Percentiles rank a stretch among this genome's conserved stretches.
phyloP scores from a whole-genome alignment of 169 alveolate genomes.

The Prorocentrum cordatum region DNA sequence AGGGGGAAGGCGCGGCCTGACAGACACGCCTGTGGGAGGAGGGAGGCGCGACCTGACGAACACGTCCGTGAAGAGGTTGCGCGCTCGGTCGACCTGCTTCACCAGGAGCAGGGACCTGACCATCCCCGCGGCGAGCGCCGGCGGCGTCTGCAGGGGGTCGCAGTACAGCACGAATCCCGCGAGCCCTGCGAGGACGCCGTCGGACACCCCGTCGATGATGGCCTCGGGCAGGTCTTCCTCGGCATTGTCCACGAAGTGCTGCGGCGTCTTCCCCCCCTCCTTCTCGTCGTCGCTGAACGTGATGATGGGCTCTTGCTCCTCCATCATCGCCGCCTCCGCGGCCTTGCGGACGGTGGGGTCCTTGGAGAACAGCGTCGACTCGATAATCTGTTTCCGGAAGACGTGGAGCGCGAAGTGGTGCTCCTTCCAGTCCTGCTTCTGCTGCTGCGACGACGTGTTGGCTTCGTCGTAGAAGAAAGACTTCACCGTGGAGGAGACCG shows the following conservation, averaged over 20 bases:
- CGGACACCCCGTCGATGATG: conserved; percentile 4
- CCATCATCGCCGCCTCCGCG: conserved; percentile 44
- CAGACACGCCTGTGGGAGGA: no score
- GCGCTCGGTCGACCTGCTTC: not conserved
- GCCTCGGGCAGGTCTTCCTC: conserved; percentile 33
- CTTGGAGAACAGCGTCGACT: conserved; percentile 4
- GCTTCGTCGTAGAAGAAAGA: conserved; percentile 9
- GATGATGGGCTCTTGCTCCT: not conserved
- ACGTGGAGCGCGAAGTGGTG: conserved; percentile 60
- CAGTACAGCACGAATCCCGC: conserved; percentile 52
- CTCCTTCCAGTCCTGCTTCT: conserved; percentile 57
- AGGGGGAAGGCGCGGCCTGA: no score
- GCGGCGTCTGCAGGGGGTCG: conserved; percentile 54
- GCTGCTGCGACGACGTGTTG: no score
- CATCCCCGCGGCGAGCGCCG: conserved; percentile 19
- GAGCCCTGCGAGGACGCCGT: not conserved
- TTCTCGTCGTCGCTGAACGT: not conserved
- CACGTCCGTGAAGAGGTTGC: conserved; percentile 8
- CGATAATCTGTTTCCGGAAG: conserved; percentile 53
- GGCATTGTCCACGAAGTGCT: not conserved
- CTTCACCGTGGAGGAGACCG: not conserved
- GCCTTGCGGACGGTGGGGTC: not conserved
- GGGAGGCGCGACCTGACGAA: no score
- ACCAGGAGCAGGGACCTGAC: conserved; percentile 21
- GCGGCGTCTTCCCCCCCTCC: not conserved